Percentiles rank a stretch among this genome's conserved stretches.
Conservation (phyloP, 1,284 basidiomycete species). For the Coniferiporia weirii region DNA sequence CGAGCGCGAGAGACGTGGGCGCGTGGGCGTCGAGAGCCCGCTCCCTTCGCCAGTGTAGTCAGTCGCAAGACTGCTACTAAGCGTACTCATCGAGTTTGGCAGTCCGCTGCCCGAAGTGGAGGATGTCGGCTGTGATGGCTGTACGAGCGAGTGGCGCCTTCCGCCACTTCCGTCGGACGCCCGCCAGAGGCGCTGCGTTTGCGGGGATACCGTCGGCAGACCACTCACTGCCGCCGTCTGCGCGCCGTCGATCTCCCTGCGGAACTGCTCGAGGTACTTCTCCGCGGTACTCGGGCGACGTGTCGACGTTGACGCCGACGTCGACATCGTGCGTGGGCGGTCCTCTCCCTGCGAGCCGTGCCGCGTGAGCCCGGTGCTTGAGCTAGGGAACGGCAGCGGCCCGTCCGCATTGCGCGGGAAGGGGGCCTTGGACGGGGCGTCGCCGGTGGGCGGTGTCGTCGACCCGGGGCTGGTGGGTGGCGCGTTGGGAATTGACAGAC, state of each 20-base stretch:
- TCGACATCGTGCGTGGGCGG: not conserved
- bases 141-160: conserved; percentile 9
- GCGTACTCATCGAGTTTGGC: not conserved
- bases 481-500: conserved; percentile 24
- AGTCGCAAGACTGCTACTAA: not conserved
- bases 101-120: not conserved
- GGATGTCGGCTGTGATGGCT: not conserved
- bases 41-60: conserved; percentile 13
- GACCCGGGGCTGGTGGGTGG: conserved; percentile 6
- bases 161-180: not conserved
- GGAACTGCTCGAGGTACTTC: conserved; percentile 31
- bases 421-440: not conserved
- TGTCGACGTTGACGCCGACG: not conserved
- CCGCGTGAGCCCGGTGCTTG: conserved; percentile 18
- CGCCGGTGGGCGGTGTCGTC: conserved; percentile 11
- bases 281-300: conserved; percentile 32
- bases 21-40: conserved; percentile 28
- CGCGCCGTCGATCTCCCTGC: conserved; percentile 20
- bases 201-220: not conserved
- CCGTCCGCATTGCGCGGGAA: not conserved
- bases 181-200: conserved; percentile 6
- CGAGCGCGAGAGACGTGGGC: conserved; percentile 41
- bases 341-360: conserved; percentile 22
- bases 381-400: conserved; percentile 16
- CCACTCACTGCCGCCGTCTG: not conserved